Evolutionary conservation across 768 basidiomycete species (phyloP), one percentile per base, ranked within the genome.

Genomic region (Lentinula guzmanii): DNA sequence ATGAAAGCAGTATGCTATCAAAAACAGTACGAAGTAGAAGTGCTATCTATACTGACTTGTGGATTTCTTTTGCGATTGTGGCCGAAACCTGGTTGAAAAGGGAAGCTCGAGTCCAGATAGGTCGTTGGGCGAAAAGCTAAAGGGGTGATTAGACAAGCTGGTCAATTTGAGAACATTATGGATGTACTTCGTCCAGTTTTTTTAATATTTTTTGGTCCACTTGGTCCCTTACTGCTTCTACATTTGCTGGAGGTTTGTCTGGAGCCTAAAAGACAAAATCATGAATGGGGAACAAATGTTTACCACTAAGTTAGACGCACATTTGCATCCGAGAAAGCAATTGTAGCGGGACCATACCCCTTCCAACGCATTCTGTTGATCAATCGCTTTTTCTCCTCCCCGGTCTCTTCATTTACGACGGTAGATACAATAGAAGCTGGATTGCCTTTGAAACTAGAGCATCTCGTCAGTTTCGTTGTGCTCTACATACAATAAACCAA

Each of bases 341-440:
- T 83, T 13, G 87, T 81, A 9, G 84, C 83, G 39, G 90, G 89
- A 5, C 89, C 90, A 66, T 83, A 87, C 15, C 90, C 89, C 69
- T 89, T 92, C 89, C 91, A 92, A n/a, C 91, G 82, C 78, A 86
- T 86, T 62, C 81, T 82, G 70, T 94, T 95, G 62, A 95, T 89
- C n/a, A 92, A 77, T 2, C 93, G 80, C 65, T 88, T 90, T 68
- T 82, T 85, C 71, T 93, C 91, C 67, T 89, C 85, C 28, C 93
- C 91, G 0, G 90, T 93, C 63, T 83, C 83, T 69, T 87, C 88
- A 66, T 90, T 85, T 10, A 88, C 73, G 15, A 82, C 74, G 5
- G 84, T 89, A 5, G 89, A 80, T 1, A 82, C 75, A 64, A 91
- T 83, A 0, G 92, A 92, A 2, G 88, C 85, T 10, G 86, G 75